phyloP scores from a whole-genome alignment of 805 yeast genomes.

The Zygoascus flipseniorum region DNA sequence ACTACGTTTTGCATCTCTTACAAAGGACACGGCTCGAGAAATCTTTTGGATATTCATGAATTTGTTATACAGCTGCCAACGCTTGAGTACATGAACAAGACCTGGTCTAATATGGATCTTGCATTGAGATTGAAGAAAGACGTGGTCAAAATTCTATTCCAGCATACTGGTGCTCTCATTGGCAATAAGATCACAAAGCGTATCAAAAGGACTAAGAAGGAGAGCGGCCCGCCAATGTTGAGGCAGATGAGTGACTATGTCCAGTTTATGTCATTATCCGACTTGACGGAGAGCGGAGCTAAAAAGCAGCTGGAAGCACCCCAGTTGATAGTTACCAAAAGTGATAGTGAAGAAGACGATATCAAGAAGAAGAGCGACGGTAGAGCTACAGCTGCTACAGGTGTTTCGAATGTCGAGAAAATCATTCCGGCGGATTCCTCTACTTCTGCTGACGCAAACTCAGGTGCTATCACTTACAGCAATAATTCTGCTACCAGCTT shows the following conservation, averaged over 20 bases:
- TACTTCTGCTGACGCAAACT: no score
- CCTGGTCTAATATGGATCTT: constrained; percentile 68
- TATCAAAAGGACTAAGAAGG: constrained; percentile 10
- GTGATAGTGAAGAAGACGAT: background rate
- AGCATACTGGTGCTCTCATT: constrained; percentile 63
- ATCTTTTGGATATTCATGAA: constrained; percentile 69
- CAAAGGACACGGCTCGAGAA: constrained; percentile 60
- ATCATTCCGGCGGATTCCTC: no score
- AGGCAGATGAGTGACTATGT: constrained; percentile 30
- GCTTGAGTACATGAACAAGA: constrained; percentile 47
- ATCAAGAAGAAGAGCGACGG: background rate
- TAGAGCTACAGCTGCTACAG: no score
- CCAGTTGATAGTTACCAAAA: background rate
- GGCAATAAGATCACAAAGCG: constrained; percentile 58
- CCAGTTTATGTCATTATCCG: constrained; percentile 25
- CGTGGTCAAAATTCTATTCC: constrained; percentile 30
- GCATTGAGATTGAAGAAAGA: constrained; percentile 52
- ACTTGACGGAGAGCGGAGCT: constrained; percentile 9
- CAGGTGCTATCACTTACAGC: background rate
- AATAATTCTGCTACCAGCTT: background rate
- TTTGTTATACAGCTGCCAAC: constrained; percentile 60
- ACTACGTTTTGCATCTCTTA: constrained; percentile 61
- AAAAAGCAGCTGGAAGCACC: background rate
- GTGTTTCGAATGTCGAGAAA: no score
- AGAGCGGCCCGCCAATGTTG: constrained; percentile 9